Base-by-base conservation (phyloP, 2,329 filamentous ascomycete genomes). In the Apiospora malaysiana region DNA sequence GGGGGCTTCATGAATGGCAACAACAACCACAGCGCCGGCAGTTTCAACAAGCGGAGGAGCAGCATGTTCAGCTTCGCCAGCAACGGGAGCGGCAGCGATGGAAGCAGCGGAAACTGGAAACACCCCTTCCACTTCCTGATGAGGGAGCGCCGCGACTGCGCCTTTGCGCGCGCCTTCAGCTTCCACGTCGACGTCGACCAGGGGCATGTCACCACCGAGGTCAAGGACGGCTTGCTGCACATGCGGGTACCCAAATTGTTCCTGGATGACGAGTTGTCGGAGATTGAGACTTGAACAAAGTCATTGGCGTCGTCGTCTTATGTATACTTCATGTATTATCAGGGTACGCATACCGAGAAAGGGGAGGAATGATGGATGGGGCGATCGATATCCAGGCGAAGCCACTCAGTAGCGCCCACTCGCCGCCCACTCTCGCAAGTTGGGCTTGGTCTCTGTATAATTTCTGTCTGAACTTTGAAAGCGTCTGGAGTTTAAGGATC, bases 21-120 rank as follows among this genome's bases (percentile, higher is more conserved):
- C 49, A 56, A 56, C 51, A 59, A 59, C 51, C 32, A 27, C 25
- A 27, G 8, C 47, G n/a, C n/a, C 47, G n/a, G n/a, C 9, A 51
- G 47, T 23, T 51, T 51, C 23, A 23, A 51, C n/a, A 51, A 59
- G 51, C 37, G 51, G 51, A 59, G 51, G 51, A 59, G 51, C 51
- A 37, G 27, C 51, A 59, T 59, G 51, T 59, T 59, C 51, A 21
- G 6, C 51, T 59, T 59, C 16, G 9, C 16, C 27, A 59, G 27
- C 16, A 21, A 9, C 16, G 32, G 21, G 0, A 14, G 9, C 18
- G 56, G 18, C 32, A 63, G 56, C 32, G 32, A 40, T 18, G 51
- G 21, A n/a, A 49, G 25, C 14, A 59, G 51, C 46, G n/a, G 47
- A 10, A 37, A 27, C 16, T 59, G 51, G 51, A 59, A 59, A 18